Conservation (phyloP, 208 protist genomes). For the Trichomonas gallinae region DNA sequence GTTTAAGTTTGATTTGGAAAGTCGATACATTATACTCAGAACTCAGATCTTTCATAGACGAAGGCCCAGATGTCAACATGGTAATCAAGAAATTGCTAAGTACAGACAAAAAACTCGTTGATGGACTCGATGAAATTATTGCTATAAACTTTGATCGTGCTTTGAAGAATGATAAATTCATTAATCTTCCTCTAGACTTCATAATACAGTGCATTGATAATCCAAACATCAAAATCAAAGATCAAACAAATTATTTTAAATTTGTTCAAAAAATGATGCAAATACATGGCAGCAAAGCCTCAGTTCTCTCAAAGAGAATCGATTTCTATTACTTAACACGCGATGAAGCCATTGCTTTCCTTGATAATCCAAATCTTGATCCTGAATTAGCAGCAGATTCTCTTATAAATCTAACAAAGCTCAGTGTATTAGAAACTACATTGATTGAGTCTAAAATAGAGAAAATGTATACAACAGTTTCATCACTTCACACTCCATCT, state of each 20-base stretch:
- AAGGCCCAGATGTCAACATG: neutral
- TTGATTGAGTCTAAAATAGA: neutral
- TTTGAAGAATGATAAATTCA: neutral
- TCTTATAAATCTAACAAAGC: neutral
- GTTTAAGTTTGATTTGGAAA: neutral
- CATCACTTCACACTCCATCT: neutral
- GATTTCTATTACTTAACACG: neutral
- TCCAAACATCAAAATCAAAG: neutral
- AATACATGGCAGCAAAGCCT: neutral
- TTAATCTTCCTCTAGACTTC: neutral
- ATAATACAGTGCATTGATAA: neutral
- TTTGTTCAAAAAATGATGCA: neutral
- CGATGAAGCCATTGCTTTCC: neutral
- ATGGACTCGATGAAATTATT: neutral
- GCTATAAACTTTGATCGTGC: neutral
- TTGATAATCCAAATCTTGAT: neutral
- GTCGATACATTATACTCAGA: neutral
- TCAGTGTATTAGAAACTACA: neutral
- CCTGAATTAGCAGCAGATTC: neutral
- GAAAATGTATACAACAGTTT: neutral
- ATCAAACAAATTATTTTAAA: neutral
- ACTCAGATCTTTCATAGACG: neutral
- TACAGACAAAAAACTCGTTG: neutral
- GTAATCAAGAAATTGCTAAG: neutral
- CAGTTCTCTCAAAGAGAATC: neutral